Evolutionary conservation across 139 green algal genomes (phyloP), one percentile per base, ranked within the genome.

Genomic region (Picochlorum sp.): DNA sequence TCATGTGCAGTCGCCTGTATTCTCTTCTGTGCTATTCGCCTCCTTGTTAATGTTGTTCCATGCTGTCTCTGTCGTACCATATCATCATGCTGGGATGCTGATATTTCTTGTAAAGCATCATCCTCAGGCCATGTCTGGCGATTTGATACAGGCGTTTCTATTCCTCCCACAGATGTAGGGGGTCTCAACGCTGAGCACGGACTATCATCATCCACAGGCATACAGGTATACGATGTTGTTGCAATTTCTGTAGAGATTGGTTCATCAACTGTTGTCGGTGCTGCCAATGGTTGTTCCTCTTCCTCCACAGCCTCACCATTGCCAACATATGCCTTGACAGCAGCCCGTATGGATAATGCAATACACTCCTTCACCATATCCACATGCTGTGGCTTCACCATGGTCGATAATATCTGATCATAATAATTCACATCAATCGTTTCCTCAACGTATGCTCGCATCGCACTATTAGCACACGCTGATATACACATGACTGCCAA

Each of bases 401-500:
- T 77, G 49, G 55, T 70, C 4, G 30, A 23, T 30, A 77, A 64
- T 45, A 77, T 44, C 41, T 77, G 61, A 37, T 77, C 71, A 55
- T 70, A 77, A 11, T 72, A 60, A 63, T 77, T 77, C 20, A 77
- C 16, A 45, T 77, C 71, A 26, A 77, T 23, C 2, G 49, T 73
- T 11, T 68, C 31, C 44, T 77, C 71, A 50, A 73, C 55, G 58
- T 77, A 77, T 24, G 54, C 26, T 18, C 60, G 59, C 60, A 77
- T 70, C 45, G 62, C 65, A 31, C 41, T 38, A 8, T 30, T 52
- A 10, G 67, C 71, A 61, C 71, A 70, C 7, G 71, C 51, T 23
- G 51, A 49, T 7, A 73, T 49, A 24, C 31, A 26, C 23, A 50
- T 24, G 37, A 69, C 59, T 15, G 65, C 71, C 37, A 73, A 11